phyloP scores from a whole-genome alignment of 768 basidiomycete genomes.

The Filobasidium floriforme region DNA sequence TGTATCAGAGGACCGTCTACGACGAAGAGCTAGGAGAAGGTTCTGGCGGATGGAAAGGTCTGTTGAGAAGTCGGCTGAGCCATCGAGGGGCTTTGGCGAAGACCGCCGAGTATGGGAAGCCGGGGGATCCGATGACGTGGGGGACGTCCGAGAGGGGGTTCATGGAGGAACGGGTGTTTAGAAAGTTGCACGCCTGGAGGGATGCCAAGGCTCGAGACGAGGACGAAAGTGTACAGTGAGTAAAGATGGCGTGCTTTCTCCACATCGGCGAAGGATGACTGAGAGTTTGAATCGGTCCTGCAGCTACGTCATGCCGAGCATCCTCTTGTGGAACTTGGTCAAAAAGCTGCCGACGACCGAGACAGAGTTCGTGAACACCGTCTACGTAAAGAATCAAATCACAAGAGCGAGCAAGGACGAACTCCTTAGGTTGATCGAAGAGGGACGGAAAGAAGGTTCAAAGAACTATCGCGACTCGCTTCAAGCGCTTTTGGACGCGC shows the following conservation, averaged over 20 bases:
- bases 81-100: slow-evolving; percentile 46
- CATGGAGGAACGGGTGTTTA: slow-evolving; percentile 60
- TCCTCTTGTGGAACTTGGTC: slow-evolving; percentile 22
- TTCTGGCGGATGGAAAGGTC: slow-evolving; percentile 64
- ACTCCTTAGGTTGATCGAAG: slow-evolving; percentile 27
- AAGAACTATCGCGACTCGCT: slow-evolving; percentile 6
- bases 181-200: slow-evolving; percentile 70
- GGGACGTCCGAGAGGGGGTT: slow-evolving; percentile 32
- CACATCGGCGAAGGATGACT: no score
- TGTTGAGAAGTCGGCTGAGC: slow-evolving; percentile 71
- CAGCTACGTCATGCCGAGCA: slow-evolving; percentile 34
- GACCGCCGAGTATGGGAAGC: slow-evolving; percentile 21
- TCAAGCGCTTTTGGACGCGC: slow-evolving; percentile 4
- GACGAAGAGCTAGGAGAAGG: slow-evolving; percentile 61
- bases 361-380: slow-evolving; percentile 9
- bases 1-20: slow-evolving; percentile 64
- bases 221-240: slow-evolving; percentile 75
- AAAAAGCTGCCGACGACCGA: slow-evolving; percentile 19
- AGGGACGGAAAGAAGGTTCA: slow-evolving; percentile 23
- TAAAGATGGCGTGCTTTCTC: slow-evolving; percentile 41
- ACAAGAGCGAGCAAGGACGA: slow-evolving; percentile 21
- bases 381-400: slow-evolving; percentile 11
- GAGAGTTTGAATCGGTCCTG: neutral
- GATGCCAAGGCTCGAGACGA: slow-evolving; percentile 69
- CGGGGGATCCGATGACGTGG: slow-evolving; percentile 17